These are phyloP conservation scores for Juncus inflexus DNA, from an alignment of 176 grass and related monocot species.

Conservation along the genomic window DNA sequence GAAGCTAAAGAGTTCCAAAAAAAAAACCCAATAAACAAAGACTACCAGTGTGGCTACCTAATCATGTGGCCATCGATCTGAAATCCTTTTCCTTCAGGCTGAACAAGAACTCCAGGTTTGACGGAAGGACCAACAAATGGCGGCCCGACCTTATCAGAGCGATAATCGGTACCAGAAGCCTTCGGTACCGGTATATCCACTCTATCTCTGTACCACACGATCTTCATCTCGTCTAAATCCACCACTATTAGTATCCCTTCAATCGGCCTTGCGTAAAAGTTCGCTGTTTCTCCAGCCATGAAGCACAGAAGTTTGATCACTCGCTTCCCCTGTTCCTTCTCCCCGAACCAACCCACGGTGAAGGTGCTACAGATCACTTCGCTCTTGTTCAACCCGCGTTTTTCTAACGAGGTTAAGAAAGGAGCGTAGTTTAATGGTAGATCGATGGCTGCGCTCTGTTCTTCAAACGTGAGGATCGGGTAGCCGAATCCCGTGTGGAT, in stretches of 20 bases:
- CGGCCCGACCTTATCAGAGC: slow-evolving; percentile 22
- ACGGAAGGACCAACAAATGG: slow-evolving; percentile 16
- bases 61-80: slow-evolving; percentile 47
- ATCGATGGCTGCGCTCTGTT: slow-evolving; percentile 33
- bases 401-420: slow-evolving; percentile 44
- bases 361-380: slow-evolving; percentile 51
- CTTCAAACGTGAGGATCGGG: slow-evolving; percentile 44
- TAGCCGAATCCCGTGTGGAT: slow-evolving; percentile 41
- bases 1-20: not conserved
- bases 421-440: slow-evolving; percentile 39
- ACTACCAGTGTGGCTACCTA: slow-evolving; percentile 21
- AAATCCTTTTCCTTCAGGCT: slow-evolving; percentile 46
- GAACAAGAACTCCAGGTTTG: slow-evolving; percentile 29
- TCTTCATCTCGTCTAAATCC: slow-evolving; percentile 62
- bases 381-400: slow-evolving; percentile 28
- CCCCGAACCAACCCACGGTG: slow-evolving; percentile 61
- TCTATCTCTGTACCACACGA: slow-evolving; percentile 50
- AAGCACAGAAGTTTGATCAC: slow-evolving; percentile 52
- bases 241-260: slow-evolving; percentile 61
- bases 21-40: slow-evolving; percentile 1
- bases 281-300: slow-evolving; percentile 38
- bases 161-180: slow-evolving; percentile 57
- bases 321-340: not conserved
- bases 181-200: slow-evolving; percentile 43
- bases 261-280: slow-evolving; percentile 52